Conservation (phyloP, 352 stramenopile genomes). For the Aphanomyces euteiches region DNA sequence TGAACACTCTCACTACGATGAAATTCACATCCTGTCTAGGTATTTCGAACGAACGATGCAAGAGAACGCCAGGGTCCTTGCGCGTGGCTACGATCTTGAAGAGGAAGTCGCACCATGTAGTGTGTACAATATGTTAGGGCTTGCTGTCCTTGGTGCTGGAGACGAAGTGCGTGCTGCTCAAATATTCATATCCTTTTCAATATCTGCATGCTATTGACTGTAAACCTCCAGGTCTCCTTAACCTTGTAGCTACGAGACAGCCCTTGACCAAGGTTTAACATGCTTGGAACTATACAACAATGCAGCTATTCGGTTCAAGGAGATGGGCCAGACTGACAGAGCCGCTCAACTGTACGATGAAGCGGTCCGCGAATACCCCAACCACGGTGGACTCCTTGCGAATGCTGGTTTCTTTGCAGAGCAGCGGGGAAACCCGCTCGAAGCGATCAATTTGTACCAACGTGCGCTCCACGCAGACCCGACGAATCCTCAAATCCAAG, state of each 20-base stretch:
- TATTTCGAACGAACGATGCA: slow-evolving; percentile 38
- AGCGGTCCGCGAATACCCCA: background rate
- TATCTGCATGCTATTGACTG: background rate
- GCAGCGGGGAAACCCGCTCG: background rate
- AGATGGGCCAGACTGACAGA: slow-evolving; percentile 30
- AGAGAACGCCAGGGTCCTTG: slow-evolving; percentile 38
- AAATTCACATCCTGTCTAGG: background rate
- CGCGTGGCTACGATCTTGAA: slow-evolving; percentile 42
- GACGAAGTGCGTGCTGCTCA: slow-evolving; percentile 37
- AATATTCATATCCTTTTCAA: slow-evolving; percentile 32
- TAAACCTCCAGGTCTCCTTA: background rate
- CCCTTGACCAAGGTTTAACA: slow-evolving; percentile 39
- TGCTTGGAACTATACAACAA: slow-evolving; percentile 53
- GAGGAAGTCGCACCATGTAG: slow-evolving; percentile 34
- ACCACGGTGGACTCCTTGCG: background rate
- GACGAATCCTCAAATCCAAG: slow-evolving; percentile 12
- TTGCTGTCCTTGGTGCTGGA: slow-evolving; percentile 35
- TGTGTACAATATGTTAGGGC: slow-evolving; percentile 54
- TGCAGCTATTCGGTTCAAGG: slow-evolving; percentile 38
- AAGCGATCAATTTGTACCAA: slow-evolving; percentile 8
- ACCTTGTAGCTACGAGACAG: slow-evolving; percentile 23
- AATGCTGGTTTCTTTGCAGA: slow-evolving; percentile 16
- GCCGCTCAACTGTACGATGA: slow-evolving; percentile 26
- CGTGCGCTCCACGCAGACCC: background rate
- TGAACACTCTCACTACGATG: background rate